A percentile compares a stretch with the other conserved stretches of the same genome.
Evolutionary conservation across 2,329 filamentous ascomycete species (phyloP).

Genomic region (Colletotrichum filicis): DNA sequence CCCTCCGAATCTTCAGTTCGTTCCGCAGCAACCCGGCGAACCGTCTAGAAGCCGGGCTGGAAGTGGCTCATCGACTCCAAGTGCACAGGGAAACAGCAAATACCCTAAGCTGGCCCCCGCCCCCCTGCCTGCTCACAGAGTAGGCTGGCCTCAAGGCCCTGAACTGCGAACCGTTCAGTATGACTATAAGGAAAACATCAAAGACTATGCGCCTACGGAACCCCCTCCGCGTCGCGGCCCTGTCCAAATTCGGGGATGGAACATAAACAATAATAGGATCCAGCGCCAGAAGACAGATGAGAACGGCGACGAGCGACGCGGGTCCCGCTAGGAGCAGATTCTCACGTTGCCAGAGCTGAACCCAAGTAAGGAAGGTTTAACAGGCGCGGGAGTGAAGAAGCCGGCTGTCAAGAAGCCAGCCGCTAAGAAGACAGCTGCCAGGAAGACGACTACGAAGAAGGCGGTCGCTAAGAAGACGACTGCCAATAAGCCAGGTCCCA

Average conservation of each 20-base stretch:
- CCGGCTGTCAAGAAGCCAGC: not conserved
- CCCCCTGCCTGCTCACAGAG: slow-evolving; percentile 62
- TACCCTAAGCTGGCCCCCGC: slow-evolving; percentile 70
- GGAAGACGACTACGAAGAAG: not conserved
- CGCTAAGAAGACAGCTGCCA: not conserved
- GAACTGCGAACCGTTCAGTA: slow-evolving; percentile 70
- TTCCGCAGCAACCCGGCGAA: slow-evolving; percentile 29
- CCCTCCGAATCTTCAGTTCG: slow-evolving; percentile 32
- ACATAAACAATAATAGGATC: slow-evolving; percentile 34
- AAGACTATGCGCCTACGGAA: slow-evolving; percentile 66
- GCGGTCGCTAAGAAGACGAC: not conserved
- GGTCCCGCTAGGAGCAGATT: slow-evolving; percentile 31
- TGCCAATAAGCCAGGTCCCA: not conserved
- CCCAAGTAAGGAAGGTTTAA: not conserved
- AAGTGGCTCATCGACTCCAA: slow-evolving; percentile 36
- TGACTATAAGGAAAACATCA: slow-evolving; percentile 64
- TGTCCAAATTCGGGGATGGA: slow-evolving; percentile 67
- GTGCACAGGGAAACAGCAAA: slow-evolving; percentile 25
- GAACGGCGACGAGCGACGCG: slow-evolving; percentile 36
- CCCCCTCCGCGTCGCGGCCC: slow-evolving; percentile 66
- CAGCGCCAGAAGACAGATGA: slow-evolving; percentile 30
- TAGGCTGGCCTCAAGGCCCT: slow-evolving; percentile 56
- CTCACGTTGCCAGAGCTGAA: not conserved
- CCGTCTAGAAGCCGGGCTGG: slow-evolving; percentile 31
- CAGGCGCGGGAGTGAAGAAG: not conserved